phyloP scores from a whole-genome alignment of 345 rosid genomes.

The Streptanthus diversifolius region DNA sequence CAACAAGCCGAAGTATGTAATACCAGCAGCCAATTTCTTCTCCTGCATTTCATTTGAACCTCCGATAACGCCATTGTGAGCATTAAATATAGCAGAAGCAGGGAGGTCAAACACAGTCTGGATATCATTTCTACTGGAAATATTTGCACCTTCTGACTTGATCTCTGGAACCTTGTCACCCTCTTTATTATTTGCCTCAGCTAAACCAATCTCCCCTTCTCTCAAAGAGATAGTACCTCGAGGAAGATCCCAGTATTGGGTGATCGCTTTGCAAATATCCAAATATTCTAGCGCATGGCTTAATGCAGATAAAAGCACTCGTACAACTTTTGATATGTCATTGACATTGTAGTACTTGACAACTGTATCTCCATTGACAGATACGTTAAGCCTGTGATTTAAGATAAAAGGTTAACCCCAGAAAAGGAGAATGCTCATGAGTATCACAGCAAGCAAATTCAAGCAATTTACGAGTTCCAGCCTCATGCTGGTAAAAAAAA shows the following conservation, averaged over 20 bases:
- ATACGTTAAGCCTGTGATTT: conserved; percentile 51
- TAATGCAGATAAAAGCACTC: conserved; percentile 47
- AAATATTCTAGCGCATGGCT: conserved; percentile 42
- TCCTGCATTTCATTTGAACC: conserved; percentile 31
- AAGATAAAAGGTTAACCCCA: background rate
- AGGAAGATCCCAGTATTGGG: conserved; percentile 55
- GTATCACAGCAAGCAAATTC: background rate
- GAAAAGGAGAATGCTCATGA: background rate
- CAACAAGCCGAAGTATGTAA: conserved; percentile 41
- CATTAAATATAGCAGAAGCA: conserved; percentile 38
- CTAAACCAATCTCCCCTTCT: conserved; percentile 24
- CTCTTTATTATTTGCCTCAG: conserved; percentile 33
- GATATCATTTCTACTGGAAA: background rate
- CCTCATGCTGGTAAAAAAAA: background rate
- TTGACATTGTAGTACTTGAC: conserved; percentile 59
- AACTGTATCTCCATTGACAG: conserved; percentile 36
- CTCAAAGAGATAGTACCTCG: conserved; percentile 33
- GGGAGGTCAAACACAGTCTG: conserved; percentile 15
- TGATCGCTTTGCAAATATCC: conserved; percentile 59
- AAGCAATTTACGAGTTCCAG: background rate
- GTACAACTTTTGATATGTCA: conserved; percentile 59
- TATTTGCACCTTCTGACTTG: background rate
- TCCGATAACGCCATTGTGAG: conserved; percentile 35
- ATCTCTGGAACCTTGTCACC: conserved; percentile 26
- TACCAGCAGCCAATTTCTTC: conserved; percentile 32